Conservation (phyloP, 805 yeast genomes). For the Candida corydali region DNA sequence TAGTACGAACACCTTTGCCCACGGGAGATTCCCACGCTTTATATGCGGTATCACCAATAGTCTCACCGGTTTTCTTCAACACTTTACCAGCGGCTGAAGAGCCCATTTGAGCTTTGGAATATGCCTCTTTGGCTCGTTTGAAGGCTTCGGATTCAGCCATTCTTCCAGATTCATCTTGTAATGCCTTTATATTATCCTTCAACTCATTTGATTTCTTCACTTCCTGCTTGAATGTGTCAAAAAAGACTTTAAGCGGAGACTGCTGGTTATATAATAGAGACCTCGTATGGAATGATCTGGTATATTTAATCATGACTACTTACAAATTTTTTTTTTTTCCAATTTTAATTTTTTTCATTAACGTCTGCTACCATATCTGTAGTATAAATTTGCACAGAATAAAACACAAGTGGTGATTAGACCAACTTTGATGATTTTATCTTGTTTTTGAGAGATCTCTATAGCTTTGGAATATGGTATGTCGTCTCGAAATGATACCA, state of each 20-base stretch:
- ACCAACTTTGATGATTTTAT: constrained; percentile 37
- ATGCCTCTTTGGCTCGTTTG: constrained; percentile 89
- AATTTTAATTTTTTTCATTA: not conserved
- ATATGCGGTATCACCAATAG: constrained; percentile 82
- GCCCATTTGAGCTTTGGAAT: constrained; percentile 73
- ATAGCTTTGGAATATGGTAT: constrained; percentile 72
- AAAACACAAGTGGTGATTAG: constrained; percentile 10
- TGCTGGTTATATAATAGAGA: constrained; percentile 20
- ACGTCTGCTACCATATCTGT: not conserved
- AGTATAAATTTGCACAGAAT: constrained; percentile 4
- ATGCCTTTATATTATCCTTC: constrained; percentile 87
- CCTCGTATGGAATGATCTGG: not conserved
- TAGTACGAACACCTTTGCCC: constrained; percentile 82
- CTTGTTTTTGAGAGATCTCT: constrained; percentile 50
- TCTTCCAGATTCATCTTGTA: constrained; percentile 93
- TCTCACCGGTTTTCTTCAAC: constrained; percentile 86
- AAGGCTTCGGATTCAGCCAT: constrained; percentile 93
- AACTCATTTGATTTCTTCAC: constrained; percentile 88
- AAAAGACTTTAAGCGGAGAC: constrained; percentile 87
- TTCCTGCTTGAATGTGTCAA: constrained; percentile 86
- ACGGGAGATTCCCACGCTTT: constrained; percentile 97
- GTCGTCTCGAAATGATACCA: constrained; percentile 88
- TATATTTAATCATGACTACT: constrained; percentile 1
- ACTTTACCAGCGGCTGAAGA: constrained; percentile 67
- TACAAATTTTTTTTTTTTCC: constrained; percentile 1